A percentile compares a stretch with the other conserved stretches of the same genome.
Evolutionary conservation across 2,329 filamentous ascomycete genomes (phyloP).

Genomic region (Colletotrichum eremochloae): DNA sequence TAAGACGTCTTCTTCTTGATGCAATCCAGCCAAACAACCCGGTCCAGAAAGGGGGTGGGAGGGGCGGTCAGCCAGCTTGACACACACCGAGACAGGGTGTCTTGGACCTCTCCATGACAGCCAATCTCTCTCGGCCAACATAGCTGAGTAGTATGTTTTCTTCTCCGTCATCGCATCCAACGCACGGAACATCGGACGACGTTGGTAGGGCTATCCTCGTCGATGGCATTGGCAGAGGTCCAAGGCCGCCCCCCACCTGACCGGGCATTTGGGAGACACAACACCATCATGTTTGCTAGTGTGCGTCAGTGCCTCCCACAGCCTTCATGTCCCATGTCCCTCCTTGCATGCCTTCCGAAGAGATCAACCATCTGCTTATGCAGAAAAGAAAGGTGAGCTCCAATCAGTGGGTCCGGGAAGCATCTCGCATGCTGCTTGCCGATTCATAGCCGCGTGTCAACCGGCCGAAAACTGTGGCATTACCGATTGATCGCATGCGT

Average conservation of each 20-base stretch:
- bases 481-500: constrained; percentile 40
- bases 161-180: constrained; percentile 31
- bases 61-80: constrained; percentile 38
- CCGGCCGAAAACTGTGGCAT: constrained; percentile 40
- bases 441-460: constrained; percentile 40
- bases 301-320: constrained; percentile 37
- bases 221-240: constrained; percentile 23
- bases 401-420: constrained; percentile 27
- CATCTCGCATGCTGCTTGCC: constrained; percentile 25
- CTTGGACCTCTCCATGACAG: constrained; percentile 32
- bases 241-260: constrained; percentile 30
- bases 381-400: constrained; percentile 35
- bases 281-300: constrained; percentile 38
- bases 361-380: constrained; percentile 37
- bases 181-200: constrained; percentile 23
- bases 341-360: constrained; percentile 40
- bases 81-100: constrained; percentile 35
- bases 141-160: constrained; percentile 26
- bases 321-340: constrained; percentile 31
- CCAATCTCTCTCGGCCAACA: constrained; percentile 39
- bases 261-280: constrained; percentile 40
- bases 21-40: constrained; percentile 27
- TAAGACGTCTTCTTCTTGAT: constrained; percentile 6
- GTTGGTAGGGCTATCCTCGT: constrained; percentile 41
- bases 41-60: constrained; percentile 28